A percentile compares a stretch with the other conserved stretches of the same genome.
Conservation (phyloP, 2,329 filamentous ascomycete genomes). For the Colletotrichum musicola region DNA sequence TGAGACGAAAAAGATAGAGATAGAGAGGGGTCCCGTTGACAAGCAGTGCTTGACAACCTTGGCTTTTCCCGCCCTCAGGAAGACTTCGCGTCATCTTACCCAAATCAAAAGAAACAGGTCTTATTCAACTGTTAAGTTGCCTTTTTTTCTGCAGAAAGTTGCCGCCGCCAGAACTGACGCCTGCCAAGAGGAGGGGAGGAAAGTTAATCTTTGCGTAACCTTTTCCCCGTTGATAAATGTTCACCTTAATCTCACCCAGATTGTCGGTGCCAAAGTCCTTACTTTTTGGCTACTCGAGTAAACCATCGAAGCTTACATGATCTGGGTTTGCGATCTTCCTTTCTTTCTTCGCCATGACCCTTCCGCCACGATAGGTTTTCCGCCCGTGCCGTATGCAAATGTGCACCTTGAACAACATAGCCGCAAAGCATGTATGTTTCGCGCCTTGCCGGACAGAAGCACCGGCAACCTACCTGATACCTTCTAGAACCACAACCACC, state of each 20-base stretch:
- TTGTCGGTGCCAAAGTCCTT: no score
- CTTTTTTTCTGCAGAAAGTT: no score
- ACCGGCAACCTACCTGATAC: background rate
- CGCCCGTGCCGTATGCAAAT: background rate
- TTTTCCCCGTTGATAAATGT: background rate
- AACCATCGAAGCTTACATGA: no score
- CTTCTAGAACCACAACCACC: slow-evolving; percentile 30
- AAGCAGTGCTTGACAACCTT: background rate
- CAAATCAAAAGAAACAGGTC: background rate
- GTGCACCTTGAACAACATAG: background rate
- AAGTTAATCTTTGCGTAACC: slow-evolving; percentile 9
- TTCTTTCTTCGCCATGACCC: background rate
- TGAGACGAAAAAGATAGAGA: no score
- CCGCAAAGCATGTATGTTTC: background rate
- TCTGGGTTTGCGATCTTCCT: no score
- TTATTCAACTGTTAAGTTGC: background rate
- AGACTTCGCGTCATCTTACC: background rate
- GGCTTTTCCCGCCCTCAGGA: background rate
- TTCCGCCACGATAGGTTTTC: background rate
- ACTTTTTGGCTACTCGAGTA: no score
- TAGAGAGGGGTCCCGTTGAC: background rate
- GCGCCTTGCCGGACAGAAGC: background rate
- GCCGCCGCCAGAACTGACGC: background rate
- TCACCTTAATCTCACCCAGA: no score
- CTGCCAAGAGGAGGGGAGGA: slow-evolving; percentile 11